A percentile compares a stretch with the other conserved stretches of the same genome.
Evolutionary conservation across 768 basidiomycete species (phyloP).

Genomic region (Chalciporus sphaerocephalus): DNA sequence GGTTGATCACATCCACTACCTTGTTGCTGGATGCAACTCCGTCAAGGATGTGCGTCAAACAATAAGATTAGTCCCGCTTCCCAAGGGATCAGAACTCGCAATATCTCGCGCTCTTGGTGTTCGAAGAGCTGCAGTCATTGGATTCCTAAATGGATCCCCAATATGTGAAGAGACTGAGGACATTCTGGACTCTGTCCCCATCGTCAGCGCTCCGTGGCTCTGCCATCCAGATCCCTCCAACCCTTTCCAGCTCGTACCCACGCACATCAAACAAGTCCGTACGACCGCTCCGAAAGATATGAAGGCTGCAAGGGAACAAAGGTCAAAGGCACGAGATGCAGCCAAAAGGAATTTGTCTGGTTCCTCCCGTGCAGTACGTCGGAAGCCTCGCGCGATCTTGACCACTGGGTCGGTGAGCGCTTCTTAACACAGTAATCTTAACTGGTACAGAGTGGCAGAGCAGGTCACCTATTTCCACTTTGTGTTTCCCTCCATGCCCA

Average conservation of each 20-base stretch:
- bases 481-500: too few species aligned
- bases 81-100: slow-evolving; percentile 57
- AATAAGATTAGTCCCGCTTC: slow-evolving; percentile 60
- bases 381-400: slow-evolving; percentile 22
- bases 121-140: slow-evolving; percentile 61
- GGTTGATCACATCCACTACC: slow-evolving; percentile 69
- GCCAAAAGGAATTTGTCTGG: slow-evolving; percentile 35
- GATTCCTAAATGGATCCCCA: slow-evolving; percentile 48
- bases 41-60: slow-evolving; percentile 21
- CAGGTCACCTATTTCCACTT: not conserved
- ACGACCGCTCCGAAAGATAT: slow-evolving; percentile 80
- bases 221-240: slow-evolving; percentile 21
- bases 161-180: slow-evolving; percentile 32
- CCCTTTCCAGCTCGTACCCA: slow-evolving; percentile 47
- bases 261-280: slow-evolving; percentile 76
- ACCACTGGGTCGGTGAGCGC: slow-evolving; percentile 8
- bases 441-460: too few species aligned
- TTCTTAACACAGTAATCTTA: too few species aligned
- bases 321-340: slow-evolving; percentile 45
- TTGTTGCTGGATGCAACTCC: slow-evolving; percentile 76
- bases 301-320: slow-evolving; percentile 59
- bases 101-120: slow-evolving; percentile 64
- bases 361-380: slow-evolving; percentile 11
- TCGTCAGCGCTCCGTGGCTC: slow-evolving; percentile 65
- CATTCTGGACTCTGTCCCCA: slow-evolving; percentile 48